phyloP scores from a whole-genome alignment of 202 grass and related monocot genomes.

The Thinopyrum obtusiflorum region DNA sequence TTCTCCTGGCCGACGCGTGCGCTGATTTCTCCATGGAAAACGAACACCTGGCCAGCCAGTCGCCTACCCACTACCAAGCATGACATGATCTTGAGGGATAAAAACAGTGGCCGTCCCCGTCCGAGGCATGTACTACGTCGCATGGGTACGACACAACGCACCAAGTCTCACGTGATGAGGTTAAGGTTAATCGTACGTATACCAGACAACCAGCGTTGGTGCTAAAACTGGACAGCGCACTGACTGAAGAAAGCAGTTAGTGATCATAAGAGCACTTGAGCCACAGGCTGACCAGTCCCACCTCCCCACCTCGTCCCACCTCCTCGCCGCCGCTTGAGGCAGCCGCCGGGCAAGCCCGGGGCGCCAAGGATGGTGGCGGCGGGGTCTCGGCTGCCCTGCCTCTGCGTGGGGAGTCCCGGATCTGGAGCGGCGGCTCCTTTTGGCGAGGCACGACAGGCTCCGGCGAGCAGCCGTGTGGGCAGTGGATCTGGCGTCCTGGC shows the following conservation, averaged over 20 bases:
- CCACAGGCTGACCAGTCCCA: not conserved
- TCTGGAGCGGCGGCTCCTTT: no score
- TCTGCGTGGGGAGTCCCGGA: no score
- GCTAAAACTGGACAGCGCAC: not conserved
- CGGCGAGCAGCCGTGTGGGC: no score
- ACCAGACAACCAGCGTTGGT: not conserved
- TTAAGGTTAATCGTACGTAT: not conserved
- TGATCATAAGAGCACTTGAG: not conserved
- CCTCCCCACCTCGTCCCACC: no score
- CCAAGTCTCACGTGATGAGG: not conserved
- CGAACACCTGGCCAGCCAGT: not conserved
- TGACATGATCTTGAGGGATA: not conserved
- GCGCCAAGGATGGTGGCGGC: no score
- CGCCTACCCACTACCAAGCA: not conserved
- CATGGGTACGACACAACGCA: not conserved
- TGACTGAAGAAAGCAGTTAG: not conserved
- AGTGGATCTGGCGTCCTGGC: no score
- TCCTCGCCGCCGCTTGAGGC: no score
- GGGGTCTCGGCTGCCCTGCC: no score
- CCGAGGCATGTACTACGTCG: not conserved
- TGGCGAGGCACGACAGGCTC: no score
- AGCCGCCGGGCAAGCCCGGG: no score
- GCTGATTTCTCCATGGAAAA: not conserved
- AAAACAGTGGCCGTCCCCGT: not conserved
- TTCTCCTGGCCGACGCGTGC: not conserved